phyloP scores from a whole-genome alignment of 148 eudicot genomes.

The Silene uniflora region DNA sequence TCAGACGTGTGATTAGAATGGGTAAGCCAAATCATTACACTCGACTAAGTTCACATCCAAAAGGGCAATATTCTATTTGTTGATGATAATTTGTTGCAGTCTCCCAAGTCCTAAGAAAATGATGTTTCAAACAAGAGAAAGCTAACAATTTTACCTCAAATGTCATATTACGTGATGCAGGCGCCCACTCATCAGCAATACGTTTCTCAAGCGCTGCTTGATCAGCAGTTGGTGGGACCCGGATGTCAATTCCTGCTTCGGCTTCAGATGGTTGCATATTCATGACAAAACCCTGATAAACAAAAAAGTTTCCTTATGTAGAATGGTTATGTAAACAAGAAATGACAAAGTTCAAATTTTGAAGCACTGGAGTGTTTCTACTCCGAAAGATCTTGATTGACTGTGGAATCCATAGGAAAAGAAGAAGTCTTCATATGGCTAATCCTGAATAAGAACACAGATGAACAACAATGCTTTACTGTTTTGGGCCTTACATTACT shows the following conservation, averaged over 20 bases:
- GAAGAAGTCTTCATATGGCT: no score
- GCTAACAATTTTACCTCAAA: slow-evolving; percentile 58
- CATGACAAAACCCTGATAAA: slow-evolving; percentile 79
- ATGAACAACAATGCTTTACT: no score
- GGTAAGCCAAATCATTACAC: no score
- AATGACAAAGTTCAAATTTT: not conserved
- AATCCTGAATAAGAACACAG: no score
- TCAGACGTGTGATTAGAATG: no score
- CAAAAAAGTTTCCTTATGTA: slow-evolving; percentile 7
- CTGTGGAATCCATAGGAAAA: not conserved
- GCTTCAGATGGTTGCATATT: slow-evolving; percentile 98
- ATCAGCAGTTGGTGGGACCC: slow-evolving; percentile 88
- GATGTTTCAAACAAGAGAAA: not conserved
- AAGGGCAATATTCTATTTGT: not conserved
- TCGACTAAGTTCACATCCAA: not conserved
- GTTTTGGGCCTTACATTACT: no score
- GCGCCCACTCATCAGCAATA: slow-evolving; percentile 95
- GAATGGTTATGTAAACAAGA: not conserved
- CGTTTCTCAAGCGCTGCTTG: slow-evolving; percentile 59
- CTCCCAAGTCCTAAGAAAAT: not conserved
- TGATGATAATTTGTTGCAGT: not conserved
- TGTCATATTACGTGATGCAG: slow-evolving; percentile 84
- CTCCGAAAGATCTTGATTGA: not conserved
- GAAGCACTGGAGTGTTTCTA: not conserved
- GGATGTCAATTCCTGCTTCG: slow-evolving; percentile 85